Evolutionary conservation across 148 eudicot species (phyloP).

Genomic region (Spergularia bocconei): DNA sequence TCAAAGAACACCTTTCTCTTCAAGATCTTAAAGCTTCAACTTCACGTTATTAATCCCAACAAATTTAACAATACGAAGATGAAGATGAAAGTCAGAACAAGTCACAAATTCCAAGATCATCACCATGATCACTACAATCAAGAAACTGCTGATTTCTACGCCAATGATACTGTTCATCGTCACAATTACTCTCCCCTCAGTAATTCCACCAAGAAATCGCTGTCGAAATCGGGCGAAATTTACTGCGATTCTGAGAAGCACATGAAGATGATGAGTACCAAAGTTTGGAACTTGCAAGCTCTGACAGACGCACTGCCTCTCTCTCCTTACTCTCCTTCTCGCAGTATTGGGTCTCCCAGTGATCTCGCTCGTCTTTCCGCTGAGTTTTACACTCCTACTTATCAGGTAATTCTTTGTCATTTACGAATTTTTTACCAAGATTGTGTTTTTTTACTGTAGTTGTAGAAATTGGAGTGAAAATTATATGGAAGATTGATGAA

Average conservation of each 20-base stretch:
- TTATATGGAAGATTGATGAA: background rate
- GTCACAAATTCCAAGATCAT: no score
- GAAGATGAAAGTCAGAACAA: no score
- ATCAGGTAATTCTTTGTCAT: conserved; percentile 16
- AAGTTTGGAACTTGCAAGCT: conserved; percentile 22
- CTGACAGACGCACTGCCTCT: conserved; percentile 18
- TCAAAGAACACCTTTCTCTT: no score
- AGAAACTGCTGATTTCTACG: no score
- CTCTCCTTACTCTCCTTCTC: conserved; percentile 13
- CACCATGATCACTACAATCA: no score
- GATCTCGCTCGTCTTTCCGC: conserved; percentile 25
- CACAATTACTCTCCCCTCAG: background rate
- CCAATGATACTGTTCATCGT: background rate
- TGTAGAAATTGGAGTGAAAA: background rate
- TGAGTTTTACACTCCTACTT: conserved; percentile 31
- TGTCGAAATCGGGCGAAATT: background rate
- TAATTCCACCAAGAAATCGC: background rate
- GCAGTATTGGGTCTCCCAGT: background rate
- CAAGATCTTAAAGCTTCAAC: no score
- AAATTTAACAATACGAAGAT: no score
- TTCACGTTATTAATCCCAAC: no score
- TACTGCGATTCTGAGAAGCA: no score
- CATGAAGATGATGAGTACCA: background rate
- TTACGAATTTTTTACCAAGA: background rate
- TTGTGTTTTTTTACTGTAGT: no score